Evolutionary conservation across 2,329 filamentous ascomycete genomes (phyloP).

Genomic region (Penicillium sclerotiorum): DNA sequence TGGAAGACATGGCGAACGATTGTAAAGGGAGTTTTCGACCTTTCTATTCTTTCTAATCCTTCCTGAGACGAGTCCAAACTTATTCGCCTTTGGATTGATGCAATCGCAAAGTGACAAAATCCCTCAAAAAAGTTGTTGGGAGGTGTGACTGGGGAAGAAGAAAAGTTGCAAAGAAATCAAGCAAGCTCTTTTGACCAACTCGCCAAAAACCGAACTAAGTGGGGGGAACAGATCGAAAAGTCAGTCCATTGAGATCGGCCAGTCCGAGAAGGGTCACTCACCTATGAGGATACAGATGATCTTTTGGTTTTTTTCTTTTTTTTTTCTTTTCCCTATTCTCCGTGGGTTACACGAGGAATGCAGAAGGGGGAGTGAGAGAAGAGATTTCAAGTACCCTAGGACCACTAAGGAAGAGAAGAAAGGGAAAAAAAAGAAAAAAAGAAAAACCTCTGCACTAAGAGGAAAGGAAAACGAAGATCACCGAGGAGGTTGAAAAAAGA

Average conservation of each 20-base stretch:
- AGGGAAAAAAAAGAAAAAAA: conserved; percentile 1
- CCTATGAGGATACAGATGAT: not conserved
- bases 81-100: no score
- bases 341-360: not conserved
- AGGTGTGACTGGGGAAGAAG: not conserved
- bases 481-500: not conserved
- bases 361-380: conserved; percentile 13
- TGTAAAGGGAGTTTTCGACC: no score
- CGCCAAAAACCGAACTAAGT: not conserved
- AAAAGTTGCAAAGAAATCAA: no score
- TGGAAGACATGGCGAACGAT: conserved; percentile 50
- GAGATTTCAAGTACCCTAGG: not conserved
- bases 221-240: not conserved
- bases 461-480: not conserved
- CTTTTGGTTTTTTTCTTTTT: not conserved
- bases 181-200: no score
- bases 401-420: not conserved
- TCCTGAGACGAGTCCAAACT: no score
- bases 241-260: not conserved
- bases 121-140: no score
- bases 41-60: no score
- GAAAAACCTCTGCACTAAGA: not conserved
- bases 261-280: not conserved
- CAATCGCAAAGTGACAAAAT: no score
- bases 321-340: not conserved